Base-by-base conservation (phyloP, 1,139 yeast genomes). In the Hemisphaericaspora lyxosophila region DNA sequence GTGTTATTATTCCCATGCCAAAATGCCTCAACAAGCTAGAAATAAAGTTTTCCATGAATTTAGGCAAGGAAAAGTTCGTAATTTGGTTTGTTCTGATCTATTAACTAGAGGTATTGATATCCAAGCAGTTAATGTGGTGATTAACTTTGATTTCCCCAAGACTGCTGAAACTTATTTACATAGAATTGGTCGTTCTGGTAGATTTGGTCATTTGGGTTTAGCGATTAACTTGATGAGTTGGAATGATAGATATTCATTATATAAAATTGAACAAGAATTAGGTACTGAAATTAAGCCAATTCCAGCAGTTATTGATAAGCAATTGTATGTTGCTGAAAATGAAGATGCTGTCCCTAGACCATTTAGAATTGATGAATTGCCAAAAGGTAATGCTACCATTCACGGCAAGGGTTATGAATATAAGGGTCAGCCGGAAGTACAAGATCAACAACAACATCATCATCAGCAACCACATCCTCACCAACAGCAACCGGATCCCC, bases 151-250 rank as follows among this genome's bases (percentile, higher is more conserved):
- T 66, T 92, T 92, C 82, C 98, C 99, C 45, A 92, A 92, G 64
- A 89, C 87, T 42, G 97, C 97, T 8, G 98, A 92, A 66, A 92
- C 97, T 31, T 92, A 92, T 64, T 78, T 92, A 54, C 98, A 92
- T 68, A 86, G 98, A 77, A 94, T 92, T 57, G 97, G 99, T 74
- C 90, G 99, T 73, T 89, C 97, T 3, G 99, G 98, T 53, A 85
- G 98, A 75, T 92, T 89, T 60, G 98, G 98, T 51, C 98, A 94
- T 63, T 80, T 90, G 59, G 98, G 98, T 74, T 77, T 92, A 60
- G 98, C 98, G 31, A 90, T 92, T 58, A 94, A 92, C 66, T 79
- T 92, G 55, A 89, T 92, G 72, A 87, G 90, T 62, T 92, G 97
- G 97, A 84, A 89, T 57, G 98, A 94, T 61, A 80, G 97, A 60